Percentiles rank a stretch among this genome's conserved stretches.
Evolutionary conservation across 495 filamentous ascomycete species (phyloP).

Genomic region (Podospora didyma): DNA sequence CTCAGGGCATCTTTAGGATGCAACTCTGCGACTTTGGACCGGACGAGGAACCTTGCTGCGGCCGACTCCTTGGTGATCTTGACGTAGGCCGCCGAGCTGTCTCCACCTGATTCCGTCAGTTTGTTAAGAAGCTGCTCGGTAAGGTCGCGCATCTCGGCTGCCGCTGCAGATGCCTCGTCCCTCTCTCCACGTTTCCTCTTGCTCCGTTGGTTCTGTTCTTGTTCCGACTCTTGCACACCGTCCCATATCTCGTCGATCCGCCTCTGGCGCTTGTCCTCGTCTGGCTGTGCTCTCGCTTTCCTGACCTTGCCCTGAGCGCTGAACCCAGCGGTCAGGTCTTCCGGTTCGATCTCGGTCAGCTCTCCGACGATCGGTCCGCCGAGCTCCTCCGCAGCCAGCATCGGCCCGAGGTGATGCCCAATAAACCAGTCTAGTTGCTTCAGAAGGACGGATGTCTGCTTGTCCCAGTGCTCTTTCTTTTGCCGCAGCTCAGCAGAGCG

Average conservation of each 20-base stretch:
- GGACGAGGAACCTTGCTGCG: constrained; percentile 74
- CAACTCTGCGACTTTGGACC: constrained; percentile 80
- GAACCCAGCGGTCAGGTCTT: constrained; percentile 63
- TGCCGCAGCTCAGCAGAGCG: constrained; percentile 53
- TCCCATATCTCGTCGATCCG: constrained; percentile 75
- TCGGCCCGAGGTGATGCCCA: constrained; percentile 64
- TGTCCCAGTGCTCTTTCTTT: constrained; percentile 52
- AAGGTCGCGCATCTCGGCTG: constrained; percentile 61
- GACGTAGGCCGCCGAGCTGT: constrained; percentile 60
- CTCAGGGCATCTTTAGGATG: constrained; percentile 76
- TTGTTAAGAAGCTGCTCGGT: constrained; percentile 58
- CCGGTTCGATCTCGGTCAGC: constrained; percentile 54
- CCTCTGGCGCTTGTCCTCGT: constrained; percentile 53
- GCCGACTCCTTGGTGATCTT: constrained; percentile 71
- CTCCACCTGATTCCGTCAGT: constrained; percentile 56
- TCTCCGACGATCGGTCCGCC: constrained; percentile 84
- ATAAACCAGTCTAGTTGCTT: constrained; percentile 68
- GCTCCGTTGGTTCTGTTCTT: constrained; percentile 16
- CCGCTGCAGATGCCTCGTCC: constrained; percentile 63
- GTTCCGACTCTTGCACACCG: constrained; percentile 19
- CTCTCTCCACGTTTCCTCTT: constrained; percentile 30
- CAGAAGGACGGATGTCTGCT: constrained; percentile 53
- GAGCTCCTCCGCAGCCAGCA: constrained; percentile 83
- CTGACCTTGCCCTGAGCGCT: constrained; percentile 67
- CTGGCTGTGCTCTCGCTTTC: constrained; percentile 47